These are phyloP conservation scores for Mariannaea sp. DNA, from an alignment of 2,329 filamentous ascomycete species.

Conservation along the genomic window DNA sequence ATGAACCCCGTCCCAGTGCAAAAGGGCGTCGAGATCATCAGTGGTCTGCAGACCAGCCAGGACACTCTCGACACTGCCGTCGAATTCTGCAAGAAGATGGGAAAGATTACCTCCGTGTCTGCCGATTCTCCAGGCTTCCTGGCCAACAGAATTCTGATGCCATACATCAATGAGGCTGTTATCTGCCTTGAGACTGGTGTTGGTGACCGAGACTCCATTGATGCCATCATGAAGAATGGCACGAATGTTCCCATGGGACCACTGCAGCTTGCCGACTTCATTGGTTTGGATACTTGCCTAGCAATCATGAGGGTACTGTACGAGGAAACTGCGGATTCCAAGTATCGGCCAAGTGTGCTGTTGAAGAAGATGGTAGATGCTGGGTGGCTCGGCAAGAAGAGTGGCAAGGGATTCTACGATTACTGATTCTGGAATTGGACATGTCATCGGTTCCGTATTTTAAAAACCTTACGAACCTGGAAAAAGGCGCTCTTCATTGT, in stretches of 20 bases:
- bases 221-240: slow-evolving; percentile 98
- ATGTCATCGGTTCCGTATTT: not conserved
- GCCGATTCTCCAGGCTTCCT: slow-evolving; percentile 93
- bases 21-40: slow-evolving; percentile 97
- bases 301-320: slow-evolving; percentile 97
- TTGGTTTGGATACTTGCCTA: slow-evolving; percentile 93
- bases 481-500: not conserved
- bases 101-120: slow-evolving; percentile 86
- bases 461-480: not conserved
- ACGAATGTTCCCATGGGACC: slow-evolving; percentile 99
- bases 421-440: slow-evolving; percentile 57
- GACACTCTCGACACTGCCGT: slow-evolving; percentile 82
- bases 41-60: slow-evolving; percentile 86
- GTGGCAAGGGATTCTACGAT: slow-evolving; percentile 92
- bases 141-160: slow-evolving; percentile 97
- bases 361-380: slow-evolving; percentile 96
- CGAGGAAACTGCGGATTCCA: slow-evolving; percentile 89
- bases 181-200: slow-evolving; percentile 95
- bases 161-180: slow-evolving; percentile 98
- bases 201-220: slow-evolving; percentile 87
- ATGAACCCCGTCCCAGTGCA: slow-evolving; percentile 99
- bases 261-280: slow-evolving; percentile 91
- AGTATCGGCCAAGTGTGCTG: slow-evolving; percentile 89
- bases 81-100: slow-evolving; percentile 87
- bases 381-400: slow-evolving; percentile 97